Evolutionary conservation across 2,329 filamentous ascomycete species (phyloP).

Genomic region (Cordyceps cicadae): DNA sequence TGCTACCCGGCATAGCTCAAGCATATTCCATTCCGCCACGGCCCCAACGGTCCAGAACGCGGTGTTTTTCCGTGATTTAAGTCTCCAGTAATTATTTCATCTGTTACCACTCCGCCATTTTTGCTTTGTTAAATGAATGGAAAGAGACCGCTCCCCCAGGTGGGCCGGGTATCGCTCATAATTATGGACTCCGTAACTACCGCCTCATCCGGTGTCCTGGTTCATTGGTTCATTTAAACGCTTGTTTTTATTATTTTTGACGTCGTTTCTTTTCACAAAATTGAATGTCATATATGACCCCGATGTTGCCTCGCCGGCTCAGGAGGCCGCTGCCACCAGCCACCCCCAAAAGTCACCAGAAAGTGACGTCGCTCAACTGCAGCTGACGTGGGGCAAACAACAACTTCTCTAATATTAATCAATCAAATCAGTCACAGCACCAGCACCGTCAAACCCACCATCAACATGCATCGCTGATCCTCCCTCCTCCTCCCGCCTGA

Average conservation of each 20-base stretch:
- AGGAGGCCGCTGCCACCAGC: background rate
- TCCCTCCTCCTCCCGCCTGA: background rate
- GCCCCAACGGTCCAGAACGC: background rate
- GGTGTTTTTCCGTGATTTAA: background rate
- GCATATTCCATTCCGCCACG: conserved; percentile 1
- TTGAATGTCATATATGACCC: too few relatives aligned
- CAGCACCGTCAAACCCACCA: background rate
- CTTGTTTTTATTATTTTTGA: background rate
- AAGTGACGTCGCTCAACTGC: background rate
- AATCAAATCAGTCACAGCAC: too few relatives aligned
- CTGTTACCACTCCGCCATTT: background rate
- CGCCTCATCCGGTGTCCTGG: background rate
- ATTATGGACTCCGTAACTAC: background rate
- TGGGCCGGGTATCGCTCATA: background rate
- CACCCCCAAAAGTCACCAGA: background rate
- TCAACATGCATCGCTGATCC: background rate
- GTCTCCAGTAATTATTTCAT: background rate
- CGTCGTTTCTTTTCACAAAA: background rate
- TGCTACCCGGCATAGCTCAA: background rate
- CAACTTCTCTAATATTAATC: background rate
- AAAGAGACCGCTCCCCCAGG: too few relatives aligned
- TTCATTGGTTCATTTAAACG: background rate
- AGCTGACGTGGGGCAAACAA: background rate
- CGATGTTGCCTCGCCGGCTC: background rate
- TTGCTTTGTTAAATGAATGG: too few relatives aligned